Evolutionary conservation across 108 stramenopile genomes (phyloP).

Genomic region (Nannochloropsis gaditana): DNA sequence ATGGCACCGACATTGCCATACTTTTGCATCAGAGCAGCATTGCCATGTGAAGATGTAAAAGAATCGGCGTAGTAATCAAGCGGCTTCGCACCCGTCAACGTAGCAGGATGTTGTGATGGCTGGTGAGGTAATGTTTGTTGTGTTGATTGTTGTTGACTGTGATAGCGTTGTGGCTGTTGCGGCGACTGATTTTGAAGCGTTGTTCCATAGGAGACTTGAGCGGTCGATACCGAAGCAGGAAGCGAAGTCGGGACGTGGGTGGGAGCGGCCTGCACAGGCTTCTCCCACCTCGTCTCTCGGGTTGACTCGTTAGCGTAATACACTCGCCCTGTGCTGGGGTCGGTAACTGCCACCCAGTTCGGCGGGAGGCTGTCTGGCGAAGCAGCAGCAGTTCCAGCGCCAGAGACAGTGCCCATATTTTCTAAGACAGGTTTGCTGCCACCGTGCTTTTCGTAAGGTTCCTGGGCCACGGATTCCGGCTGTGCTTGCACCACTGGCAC

Average conservation of each 20-base stretch:
- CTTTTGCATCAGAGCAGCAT: neutral
- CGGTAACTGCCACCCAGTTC: neutral
- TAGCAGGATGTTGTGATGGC: neutral
- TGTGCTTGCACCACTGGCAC: neutral
- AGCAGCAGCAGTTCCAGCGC: neutral
- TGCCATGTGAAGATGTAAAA: neutral
- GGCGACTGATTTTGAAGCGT: neutral
- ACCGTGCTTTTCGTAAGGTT: neutral
- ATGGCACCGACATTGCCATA: constrained; percentile 1
- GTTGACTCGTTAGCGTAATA: neutral
- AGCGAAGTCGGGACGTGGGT: neutral
- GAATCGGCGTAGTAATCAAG: constrained; percentile 8
- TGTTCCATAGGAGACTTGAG: neutral
- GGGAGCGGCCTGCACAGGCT: neutral
- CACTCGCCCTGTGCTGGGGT: neutral
- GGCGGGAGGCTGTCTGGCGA: neutral
- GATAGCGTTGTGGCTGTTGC: neutral
- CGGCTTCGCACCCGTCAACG: neutral
- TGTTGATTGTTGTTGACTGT: no score
- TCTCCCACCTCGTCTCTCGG: neutral
- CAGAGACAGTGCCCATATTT: neutral
- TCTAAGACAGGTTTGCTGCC: neutral
- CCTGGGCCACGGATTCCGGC: neutral
- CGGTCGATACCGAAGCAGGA: neutral
- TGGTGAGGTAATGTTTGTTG: neutral